A percentile compares a stretch with the other conserved stretches of the same genome.
These are phyloP conservation scores for Solanum raphanifolium DNA, from an alignment of 257 asterid species.

Conservation along the genomic window DNA sequence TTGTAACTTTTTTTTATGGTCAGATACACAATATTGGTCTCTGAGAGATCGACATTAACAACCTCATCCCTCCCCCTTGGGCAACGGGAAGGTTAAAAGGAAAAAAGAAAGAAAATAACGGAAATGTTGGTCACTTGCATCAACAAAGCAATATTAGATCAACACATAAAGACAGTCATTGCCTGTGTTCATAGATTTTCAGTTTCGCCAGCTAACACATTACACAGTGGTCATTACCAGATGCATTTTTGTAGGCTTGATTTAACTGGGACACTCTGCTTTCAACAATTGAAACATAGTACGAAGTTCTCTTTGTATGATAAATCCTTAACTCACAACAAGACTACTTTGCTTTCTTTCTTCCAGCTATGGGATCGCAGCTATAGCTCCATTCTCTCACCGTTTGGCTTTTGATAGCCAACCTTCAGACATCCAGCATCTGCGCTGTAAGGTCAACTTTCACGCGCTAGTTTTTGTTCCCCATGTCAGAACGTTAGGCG, in stretches of 20 bases:
- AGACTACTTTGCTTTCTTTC: neutral
- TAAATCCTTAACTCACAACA: neutral
- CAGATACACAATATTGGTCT: neutral
- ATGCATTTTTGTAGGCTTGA: neutral
- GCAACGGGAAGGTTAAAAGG: neutral
- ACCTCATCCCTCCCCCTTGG: neutral
- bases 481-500: slow-evolving; percentile 25
- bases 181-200: neutral
- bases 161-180: neutral
- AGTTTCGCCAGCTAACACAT: neutral
- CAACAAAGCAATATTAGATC: neutral
- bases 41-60: neutral
- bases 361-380: slow-evolving; percentile 34
- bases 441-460: slow-evolving; percentile 39
- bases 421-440: slow-evolving; percentile 30
- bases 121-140: neutral
- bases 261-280: neutral
- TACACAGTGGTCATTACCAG: neutral
- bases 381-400: slow-evolving; percentile 42
- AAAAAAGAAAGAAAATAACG: neutral
- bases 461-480: slow-evolving; percentile 34
- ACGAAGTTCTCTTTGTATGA: neutral
- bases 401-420: slow-evolving; percentile 35
- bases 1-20: neutral
- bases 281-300: neutral